Percentiles rank a stretch among this genome's conserved stretches.
Conservation (phyloP, 768 basidiomycete genomes). For the Leccinellum rugosiceps region DNA sequence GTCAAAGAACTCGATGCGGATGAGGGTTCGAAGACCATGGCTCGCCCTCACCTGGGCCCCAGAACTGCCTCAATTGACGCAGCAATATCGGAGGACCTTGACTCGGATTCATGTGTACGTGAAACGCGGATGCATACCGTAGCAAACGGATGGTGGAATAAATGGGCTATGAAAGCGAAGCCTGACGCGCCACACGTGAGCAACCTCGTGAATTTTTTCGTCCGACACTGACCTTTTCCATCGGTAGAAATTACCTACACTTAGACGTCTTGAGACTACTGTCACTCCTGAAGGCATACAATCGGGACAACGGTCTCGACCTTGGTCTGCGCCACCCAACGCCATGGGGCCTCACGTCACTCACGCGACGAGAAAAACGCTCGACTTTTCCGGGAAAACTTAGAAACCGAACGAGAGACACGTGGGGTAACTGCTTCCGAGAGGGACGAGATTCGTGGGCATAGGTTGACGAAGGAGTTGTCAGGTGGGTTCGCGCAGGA, state of each 20-base stretch:
- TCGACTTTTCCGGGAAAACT: slow-evolving; percentile 8
- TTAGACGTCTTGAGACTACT: slow-evolving; percentile 47
- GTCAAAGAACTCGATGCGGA: slow-evolving; percentile 36
- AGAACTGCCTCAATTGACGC: slow-evolving; percentile 23
- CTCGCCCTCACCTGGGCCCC: slow-evolving; percentile 34
- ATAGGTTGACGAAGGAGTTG: slow-evolving; percentile 1
- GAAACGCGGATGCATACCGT: slow-evolving; percentile 37
- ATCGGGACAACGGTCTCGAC: slow-evolving; percentile 25
- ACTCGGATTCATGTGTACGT: slow-evolving; percentile 19
- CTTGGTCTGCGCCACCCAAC: slow-evolving; percentile 26
- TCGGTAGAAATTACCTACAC: slow-evolving; percentile 29
- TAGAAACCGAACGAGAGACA: slow-evolving; percentile 9
- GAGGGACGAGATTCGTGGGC: not conserved
- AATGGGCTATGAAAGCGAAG: slow-evolving; percentile 41
- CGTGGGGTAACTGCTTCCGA: slow-evolving; percentile 6
- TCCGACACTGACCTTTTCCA: slow-evolving; percentile 7
- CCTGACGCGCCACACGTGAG: slow-evolving; percentile 18
- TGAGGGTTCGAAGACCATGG: slow-evolving; percentile 27
- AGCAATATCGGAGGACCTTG: slow-evolving; percentile 28
- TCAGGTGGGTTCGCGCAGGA: slow-evolving; percentile 7
- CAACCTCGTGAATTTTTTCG: slow-evolving; percentile 7
- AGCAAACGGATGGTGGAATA: slow-evolving; percentile 50
- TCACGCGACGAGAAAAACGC: slow-evolving; percentile 19
- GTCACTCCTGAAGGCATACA: slow-evolving; percentile 44
- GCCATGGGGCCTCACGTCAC: slow-evolving; percentile 17